Evolutionary conservation across 2,329 filamentous ascomycete species (phyloP).

Genomic region (Chaetomiaceae sp.): DNA sequence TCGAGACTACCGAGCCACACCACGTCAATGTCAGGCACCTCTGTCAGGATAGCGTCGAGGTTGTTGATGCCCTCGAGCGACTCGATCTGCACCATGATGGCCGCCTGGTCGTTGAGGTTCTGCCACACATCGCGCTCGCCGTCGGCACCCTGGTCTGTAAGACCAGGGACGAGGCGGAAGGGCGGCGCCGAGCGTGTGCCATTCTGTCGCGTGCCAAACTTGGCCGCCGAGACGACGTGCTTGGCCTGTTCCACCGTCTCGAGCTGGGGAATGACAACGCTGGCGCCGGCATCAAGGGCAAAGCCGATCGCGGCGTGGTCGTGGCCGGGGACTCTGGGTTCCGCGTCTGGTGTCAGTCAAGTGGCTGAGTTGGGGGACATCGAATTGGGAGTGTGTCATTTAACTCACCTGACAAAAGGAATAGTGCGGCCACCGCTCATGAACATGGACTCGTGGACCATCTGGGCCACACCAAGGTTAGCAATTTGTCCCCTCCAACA

Average conservation of each 20-base stretch:
- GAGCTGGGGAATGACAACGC: conserved; percentile 43
- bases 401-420: conserved; percentile 39
- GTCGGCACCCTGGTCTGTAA: conserved; percentile 36
- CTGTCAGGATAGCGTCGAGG: conserved; percentile 45
- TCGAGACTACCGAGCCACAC: conserved; percentile 45
- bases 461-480: conserved; percentile 25
- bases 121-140: conserved; percentile 32
- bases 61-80: conserved; percentile 39
- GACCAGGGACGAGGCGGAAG: conserved; percentile 36
- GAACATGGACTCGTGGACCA: conserved; percentile 44
- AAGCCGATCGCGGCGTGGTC: conserved; percentile 44
- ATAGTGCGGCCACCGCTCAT: conserved; percentile 42
- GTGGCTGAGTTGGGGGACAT: neutral
- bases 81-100: conserved; percentile 47
- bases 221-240: conserved; percentile 39
- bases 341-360: neutral
- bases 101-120: conserved; percentile 43
- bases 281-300: conserved; percentile 46
- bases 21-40: conserved; percentile 41
- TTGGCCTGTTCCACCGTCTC: conserved; percentile 43
- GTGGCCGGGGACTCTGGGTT: conserved; percentile 37
- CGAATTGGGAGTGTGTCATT: neutral
- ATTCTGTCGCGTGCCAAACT: conserved; percentile 34
- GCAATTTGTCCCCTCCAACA: too few relatives aligned
- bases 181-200: conserved; percentile 44